phyloP scores from a whole-genome alignment of 1,284 basidiomycete genomes.

The Gymnopus androsaceus region DNA sequence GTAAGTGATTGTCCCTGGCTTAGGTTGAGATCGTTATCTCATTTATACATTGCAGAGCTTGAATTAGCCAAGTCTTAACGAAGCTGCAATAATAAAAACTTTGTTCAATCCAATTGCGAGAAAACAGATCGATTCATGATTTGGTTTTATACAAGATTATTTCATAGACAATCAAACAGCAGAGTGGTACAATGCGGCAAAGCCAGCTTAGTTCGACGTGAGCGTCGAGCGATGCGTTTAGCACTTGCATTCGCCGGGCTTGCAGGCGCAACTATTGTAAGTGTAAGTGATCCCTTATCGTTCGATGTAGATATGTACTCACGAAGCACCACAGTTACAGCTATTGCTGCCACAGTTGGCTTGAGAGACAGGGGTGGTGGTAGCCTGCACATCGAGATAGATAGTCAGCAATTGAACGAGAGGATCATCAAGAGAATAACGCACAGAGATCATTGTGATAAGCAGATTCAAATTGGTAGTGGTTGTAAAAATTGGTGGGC shows the following conservation, averaged over 20 bases:
- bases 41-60: not conserved
- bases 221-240: slow-evolving; percentile 35
- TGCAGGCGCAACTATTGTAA: slow-evolving; percentile 53
- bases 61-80: not conserved
- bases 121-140: no score
- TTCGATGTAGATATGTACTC: slow-evolving; percentile 22
- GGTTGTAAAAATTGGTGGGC: not conserved
- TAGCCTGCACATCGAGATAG: slow-evolving; percentile 30
- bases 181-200: not conserved
- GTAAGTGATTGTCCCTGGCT: slow-evolving; percentile 36
- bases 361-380: slow-evolving; percentile 45
- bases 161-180: not conserved
- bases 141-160: not conserved
- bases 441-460: slow-evolving; percentile 36
- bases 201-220: not conserved
- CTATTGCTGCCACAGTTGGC: slow-evolving; percentile 45
- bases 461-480: not conserved
- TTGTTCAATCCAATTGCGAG: no score
- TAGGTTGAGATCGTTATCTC: not conserved
- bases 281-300: not conserved
- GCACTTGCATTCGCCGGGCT: slow-evolving; percentile 64
- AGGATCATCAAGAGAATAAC: slow-evolving; percentile 18
- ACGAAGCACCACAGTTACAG: slow-evolving; percentile 58
- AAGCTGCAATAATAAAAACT: no score
- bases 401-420: not conserved